These are phyloP conservation scores for Fagopyrum homotropicum DNA, from an alignment of 148 eudicot species.

Conservation along the genomic window DNA sequence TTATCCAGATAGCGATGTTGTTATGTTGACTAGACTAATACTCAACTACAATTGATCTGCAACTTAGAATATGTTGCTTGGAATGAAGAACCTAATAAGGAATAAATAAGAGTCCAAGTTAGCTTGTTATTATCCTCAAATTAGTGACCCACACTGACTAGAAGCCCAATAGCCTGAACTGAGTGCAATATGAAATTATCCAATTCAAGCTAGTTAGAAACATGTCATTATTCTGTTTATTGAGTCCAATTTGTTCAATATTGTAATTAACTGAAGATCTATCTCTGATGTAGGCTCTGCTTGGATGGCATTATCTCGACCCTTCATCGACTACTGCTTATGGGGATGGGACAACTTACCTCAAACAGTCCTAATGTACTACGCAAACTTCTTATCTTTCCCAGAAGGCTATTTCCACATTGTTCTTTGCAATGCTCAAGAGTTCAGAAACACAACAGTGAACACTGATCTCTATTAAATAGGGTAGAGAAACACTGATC, in stretches of 20 bases:
- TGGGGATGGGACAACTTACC: slow-evolving; percentile 39
- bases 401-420: slow-evolving; percentile 31
- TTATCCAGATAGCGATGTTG: too few species aligned
- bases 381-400: slow-evolving; percentile 30
- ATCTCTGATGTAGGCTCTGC: slow-evolving; percentile 24
- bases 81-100: too few species aligned
- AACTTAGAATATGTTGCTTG: too few species aligned
- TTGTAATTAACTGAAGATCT: not conserved
- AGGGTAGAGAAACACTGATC: too few species aligned
- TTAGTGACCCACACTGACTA: too few species aligned
- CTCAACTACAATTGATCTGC: too few species aligned
- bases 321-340: slow-evolving; percentile 31
- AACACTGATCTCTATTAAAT: slow-evolving; percentile 31
- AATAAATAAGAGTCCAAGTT: too few species aligned
- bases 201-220: not conserved
- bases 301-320: slow-evolving; percentile 27
- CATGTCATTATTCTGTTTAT: not conserved
- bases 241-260: not conserved
- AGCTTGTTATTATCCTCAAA: too few species aligned
- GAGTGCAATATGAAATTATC: not conserved
- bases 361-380: slow-evolving; percentile 31
- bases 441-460: slow-evolving; percentile 27
- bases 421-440: slow-evolving; percentile 18
- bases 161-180: too few species aligned
- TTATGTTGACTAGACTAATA: too few species aligned